These are phyloP conservation scores for Syncephalastrum monosporum DNA, from an alignment of 371 early-diverging fungal species.

Conservation along the genomic window DNA sequence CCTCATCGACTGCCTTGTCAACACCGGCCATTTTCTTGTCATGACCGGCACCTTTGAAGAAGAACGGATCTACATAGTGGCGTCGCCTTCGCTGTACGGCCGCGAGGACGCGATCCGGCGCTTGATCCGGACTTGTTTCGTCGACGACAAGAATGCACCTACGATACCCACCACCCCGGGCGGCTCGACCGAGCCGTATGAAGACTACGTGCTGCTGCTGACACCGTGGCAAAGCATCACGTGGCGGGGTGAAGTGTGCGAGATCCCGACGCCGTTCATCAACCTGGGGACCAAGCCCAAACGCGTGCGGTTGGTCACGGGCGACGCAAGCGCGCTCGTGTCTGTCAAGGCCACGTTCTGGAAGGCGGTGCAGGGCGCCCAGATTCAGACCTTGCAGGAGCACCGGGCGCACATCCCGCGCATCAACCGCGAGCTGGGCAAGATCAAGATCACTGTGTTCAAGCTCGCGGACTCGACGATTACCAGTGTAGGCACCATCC, in stretches of 20 bases:
- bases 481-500: slow-evolving; percentile 55
- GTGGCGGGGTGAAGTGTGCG: slow-evolving; percentile 62
- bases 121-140: slow-evolving; percentile 37
- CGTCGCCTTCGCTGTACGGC: slow-evolving; percentile 43
- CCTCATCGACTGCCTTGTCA: slow-evolving; percentile 59
- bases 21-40: slow-evolving; percentile 68
- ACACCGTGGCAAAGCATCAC: slow-evolving; percentile 58
- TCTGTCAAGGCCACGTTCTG: slow-evolving; percentile 52
- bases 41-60: slow-evolving; percentile 67
- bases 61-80: slow-evolving; percentile 63
- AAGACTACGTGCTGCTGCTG: slow-evolving; percentile 54
- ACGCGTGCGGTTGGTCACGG: slow-evolving; percentile 70
- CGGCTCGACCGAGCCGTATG: slow-evolving; percentile 14
- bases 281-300: slow-evolving; percentile 61
- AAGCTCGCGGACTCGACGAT: slow-evolving; percentile 59
- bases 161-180: slow-evolving; percentile 23
- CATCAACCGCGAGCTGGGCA: slow-evolving; percentile 59
- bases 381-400: slow-evolving; percentile 54
- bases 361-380: slow-evolving; percentile 46
- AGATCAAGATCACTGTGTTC: slow-evolving; percentile 62
- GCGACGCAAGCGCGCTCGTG: slow-evolving; percentile 44
- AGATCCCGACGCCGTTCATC: slow-evolving; percentile 41
- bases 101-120: slow-evolving; percentile 35
- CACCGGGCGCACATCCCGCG: slow-evolving; percentile 59
- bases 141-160: slow-evolving; percentile 25